A percentile compares a stretch with the other conserved stretches of the same genome.
Conservation (phyloP, 2,329 filamentous ascomycete species). For the Pyrenophora graminea region DNA sequence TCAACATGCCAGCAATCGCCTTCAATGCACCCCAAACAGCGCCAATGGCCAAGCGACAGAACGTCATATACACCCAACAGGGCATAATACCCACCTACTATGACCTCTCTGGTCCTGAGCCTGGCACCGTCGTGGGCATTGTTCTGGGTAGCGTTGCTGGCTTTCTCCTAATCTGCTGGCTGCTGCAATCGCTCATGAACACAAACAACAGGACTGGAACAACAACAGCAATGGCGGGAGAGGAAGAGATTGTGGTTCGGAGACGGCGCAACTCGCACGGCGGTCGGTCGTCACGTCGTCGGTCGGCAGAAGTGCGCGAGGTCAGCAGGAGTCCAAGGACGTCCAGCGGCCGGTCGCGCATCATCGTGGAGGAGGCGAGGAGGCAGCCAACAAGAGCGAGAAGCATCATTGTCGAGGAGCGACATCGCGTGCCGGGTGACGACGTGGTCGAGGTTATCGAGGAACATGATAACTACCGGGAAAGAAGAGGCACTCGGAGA, state of each 20-base stretch:
- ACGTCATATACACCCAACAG: constrained; percentile 21
- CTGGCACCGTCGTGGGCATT: constrained; percentile 65
- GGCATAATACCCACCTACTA: constrained; percentile 66
- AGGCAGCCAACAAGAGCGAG: constrained; percentile 35
- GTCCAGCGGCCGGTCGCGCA: constrained; percentile 36
- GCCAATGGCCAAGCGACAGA: constrained; percentile 25
- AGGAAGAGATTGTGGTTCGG: constrained; percentile 63
- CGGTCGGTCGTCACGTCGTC: constrained; percentile 37
- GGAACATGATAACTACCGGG: constrained; percentile 54
- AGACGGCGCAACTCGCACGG: constrained; percentile 38
- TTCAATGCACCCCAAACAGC: constrained; percentile 19
- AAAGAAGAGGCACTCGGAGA: constrained; percentile 45
- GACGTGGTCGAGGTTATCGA: constrained; percentile 65
- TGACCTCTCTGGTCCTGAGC: constrained; percentile 56
- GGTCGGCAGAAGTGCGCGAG: constrained; percentile 43
- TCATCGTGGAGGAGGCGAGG: constrained; percentile 47
- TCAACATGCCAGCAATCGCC: constrained; percentile 17
- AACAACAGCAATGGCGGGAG: constrained; percentile 48
- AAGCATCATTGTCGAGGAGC: constrained; percentile 52
- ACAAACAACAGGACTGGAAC: constrained; percentile 36
- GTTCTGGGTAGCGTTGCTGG: constrained; percentile 59
- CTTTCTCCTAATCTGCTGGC: constrained; percentile 58
- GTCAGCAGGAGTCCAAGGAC: constrained; percentile 45
- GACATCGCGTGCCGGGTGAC: constrained; percentile 52
- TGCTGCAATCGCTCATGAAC: constrained; percentile 51